Evolutionary conservation across 257 asterid genomes (phyloP), one percentile per base, ranked within the genome.

Genomic region (Mitragyna speciosa): DNA sequence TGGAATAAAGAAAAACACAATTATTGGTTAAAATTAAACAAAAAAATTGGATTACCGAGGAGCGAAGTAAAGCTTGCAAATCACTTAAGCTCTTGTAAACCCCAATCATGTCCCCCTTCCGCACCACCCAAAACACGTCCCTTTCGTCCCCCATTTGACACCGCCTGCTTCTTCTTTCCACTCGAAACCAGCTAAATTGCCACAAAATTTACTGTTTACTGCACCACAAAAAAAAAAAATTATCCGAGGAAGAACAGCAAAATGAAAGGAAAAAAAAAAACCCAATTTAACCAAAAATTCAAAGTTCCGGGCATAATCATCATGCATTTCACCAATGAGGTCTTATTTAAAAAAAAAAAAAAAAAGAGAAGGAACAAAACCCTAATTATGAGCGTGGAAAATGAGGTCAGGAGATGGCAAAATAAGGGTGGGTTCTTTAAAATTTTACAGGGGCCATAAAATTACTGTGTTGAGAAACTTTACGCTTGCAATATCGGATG

Each of bases 61-160:
- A 87, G 70, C 85, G 89, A 72, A 92, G 91, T 56, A 91, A 84
- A 41, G 94, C 87, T 81, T 95, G 97, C 85, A 92, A 94, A 89
- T 95, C 99, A 78, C 89, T 88, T 12, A 92, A 86, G 90, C 96
- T 95, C 87, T 87, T 95, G 88, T 95, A 95, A 22, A 95, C 91
- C 71, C 97, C 98, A 84, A 84, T 84, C 70, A 83, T 79, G 70
- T 86, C 91, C n/a, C 97, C 96, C 82, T 89, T 95, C 31, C 91
- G 87, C 30, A 93, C 97, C 48, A 95, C 97, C 82, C 93, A 95
- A 83, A 91, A 95, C 9, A 92, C 96, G 71, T 95, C 97, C 81
- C 86, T 92, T 72, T 93, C 99, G 77, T 93, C 99, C 58, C 89
- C 98, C 98, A 93, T 92, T 69, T 39, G n/a, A 63, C 41, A 41